Base-by-base conservation (phyloP, 768 basidiomycete genomes). In the Phanerochaete sordida region DNA sequence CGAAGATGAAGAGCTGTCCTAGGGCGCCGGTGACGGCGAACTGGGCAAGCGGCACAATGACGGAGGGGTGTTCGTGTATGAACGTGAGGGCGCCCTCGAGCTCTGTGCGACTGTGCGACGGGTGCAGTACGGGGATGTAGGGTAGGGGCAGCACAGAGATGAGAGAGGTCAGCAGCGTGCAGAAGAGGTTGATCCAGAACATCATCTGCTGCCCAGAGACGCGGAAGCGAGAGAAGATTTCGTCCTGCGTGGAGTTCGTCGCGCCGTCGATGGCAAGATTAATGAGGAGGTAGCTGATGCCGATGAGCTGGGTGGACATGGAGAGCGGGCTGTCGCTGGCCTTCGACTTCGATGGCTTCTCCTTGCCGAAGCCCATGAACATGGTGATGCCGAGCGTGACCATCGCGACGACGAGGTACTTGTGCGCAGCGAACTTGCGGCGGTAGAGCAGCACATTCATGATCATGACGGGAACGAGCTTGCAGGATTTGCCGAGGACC, bases 401-500 rank as follows among this genome's bases (percentile, higher is more conserved):
- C 81, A 96, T 86, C n/a, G 81, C 75, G 21, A 97, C 97, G 47
- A 99, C 95, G 66, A 94, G 75, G 74, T 98, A 99, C 72, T 98
- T 98, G 83, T 98, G 90, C 1, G 86, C 82, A 0, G 94, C 91
- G 72, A 98, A 98, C 63, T 83, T 82, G 51, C 96, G 88, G 57
- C 95, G 93, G 75, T 98, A 98, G 60, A 98, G 81, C 39, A 98
- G 68, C 66, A 98, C 87, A 75, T 98, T 98, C 90, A 98, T 95
- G 73, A 98, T 83, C 85, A 96, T 93, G 61, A 95, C 97, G 0
- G 97, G 97, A 46, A 99, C 93, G 70, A 99, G 92, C 72, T 98
- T 98, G 82, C 97, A 98, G 0, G 95, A 98, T 74, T 98, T 98
- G 55, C 93, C 97, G 64, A 98, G 88, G 33, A 98, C 95, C 91